These are phyloP conservation scores for Lepidium didymum DNA, from an alignment of 345 rosid genomes.

Conservation along the genomic window DNA sequence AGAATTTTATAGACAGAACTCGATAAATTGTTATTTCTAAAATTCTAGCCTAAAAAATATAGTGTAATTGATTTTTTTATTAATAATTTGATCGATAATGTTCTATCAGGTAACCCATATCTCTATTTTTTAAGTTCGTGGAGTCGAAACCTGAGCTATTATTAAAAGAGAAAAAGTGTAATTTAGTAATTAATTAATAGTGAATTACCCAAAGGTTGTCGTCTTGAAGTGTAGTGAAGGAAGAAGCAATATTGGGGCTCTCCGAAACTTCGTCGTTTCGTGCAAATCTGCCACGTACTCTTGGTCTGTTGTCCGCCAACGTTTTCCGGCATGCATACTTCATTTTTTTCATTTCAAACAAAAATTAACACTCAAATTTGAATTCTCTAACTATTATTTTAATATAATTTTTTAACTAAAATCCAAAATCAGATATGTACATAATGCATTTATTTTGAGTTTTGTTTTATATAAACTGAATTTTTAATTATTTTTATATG, in stretches of 20 bases:
- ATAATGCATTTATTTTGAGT: neutral
- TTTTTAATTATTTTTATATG: neutral
- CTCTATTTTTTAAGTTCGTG: no score
- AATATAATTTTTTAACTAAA: conserved; percentile 5
- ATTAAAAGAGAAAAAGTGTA: neutral
- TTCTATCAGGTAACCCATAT: no score
- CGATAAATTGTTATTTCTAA: no score
- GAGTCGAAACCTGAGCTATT: no score
- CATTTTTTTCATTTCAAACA: neutral
- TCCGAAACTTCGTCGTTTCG: conserved; percentile 66
- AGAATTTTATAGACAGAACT: no score
- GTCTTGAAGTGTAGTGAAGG: conserved; percentile 52
- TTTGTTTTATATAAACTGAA: neutral
- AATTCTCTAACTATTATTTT: neutral
- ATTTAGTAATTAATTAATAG: neutral
- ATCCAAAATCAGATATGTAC: neutral
- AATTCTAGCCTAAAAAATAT: no score
- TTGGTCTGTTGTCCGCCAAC: conserved; percentile 93
- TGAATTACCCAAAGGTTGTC: conserved; percentile 71
- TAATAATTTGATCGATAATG: no score
- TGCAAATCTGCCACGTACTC: conserved; percentile 99
- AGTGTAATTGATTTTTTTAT: no score
- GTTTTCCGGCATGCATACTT: conserved; percentile 98
- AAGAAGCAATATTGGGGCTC: conserved; percentile 47
- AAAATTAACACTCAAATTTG: neutral